Base-by-base conservation (phyloP, 495 filamentous ascomycete species). In the Rhypophila decipiens region DNA sequence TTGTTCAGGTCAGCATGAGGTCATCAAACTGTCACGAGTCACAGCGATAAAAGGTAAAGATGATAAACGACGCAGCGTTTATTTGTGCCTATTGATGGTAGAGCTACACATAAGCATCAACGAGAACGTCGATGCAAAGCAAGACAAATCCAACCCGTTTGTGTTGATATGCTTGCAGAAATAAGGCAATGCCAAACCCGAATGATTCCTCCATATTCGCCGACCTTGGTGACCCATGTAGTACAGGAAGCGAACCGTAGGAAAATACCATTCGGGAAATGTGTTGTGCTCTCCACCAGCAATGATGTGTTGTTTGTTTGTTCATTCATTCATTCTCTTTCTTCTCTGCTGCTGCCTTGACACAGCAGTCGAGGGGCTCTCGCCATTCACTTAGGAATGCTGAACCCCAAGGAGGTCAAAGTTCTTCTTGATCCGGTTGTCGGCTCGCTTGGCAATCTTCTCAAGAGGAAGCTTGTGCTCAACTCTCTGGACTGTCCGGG, bases 381-480 rank as follows among this genome's bases (percentile, higher is more conserved):
- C n/a, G n/a, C n/a, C n/a, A 31, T 36, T 50, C 39, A 39, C 18
- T 50, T 36, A 22, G 24, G 19, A n/a, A 5, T 45, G 49, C 47
- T 47, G 54, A 41, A 50, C 27, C 24, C 53, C 53, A 46, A 71
- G 50, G 44, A 46, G 45, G 37, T 63, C 63, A 24, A 73, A 56
- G 40, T 56, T 60, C 53, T 51, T 60, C 61, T 64, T 66, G 63
- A 73, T 73, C 46, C 61, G 50, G 27, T 49, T 47, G 43, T 72
- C 66, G 42, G 65, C 58, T 45, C 50, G 50, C 61, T 67, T 61
- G 42, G 70, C 71, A 38, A 71, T 58, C 59, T 56, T 67, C 57
- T 75, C 71, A 1, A 74, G 64, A 1, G 64, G 72, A 18, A 76
- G 56, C 7, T 54, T 49, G 43, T 62, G 42, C 40, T 73, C 69